Conservation (phyloP, 83 land plant genomes). For the Diphasiastrum complanatum region DNA sequence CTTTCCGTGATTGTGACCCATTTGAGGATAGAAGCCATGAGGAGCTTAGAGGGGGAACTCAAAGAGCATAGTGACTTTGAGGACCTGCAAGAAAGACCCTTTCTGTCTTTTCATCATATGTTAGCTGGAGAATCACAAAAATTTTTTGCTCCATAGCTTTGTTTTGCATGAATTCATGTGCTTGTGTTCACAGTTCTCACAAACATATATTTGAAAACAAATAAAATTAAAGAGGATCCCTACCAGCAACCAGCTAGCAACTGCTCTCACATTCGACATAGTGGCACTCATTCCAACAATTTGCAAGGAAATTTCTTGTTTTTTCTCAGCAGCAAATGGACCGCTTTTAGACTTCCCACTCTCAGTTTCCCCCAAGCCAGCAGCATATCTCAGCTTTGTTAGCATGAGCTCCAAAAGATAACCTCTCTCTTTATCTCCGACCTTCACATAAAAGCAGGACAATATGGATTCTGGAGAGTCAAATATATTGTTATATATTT, state of each 20-base stretch:
- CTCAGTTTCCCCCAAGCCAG: constrained; percentile 63
- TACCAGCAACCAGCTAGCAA: constrained; percentile 94
- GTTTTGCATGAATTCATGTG: background rate
- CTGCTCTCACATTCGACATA: constrained; percentile 90
- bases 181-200: too few relatives aligned
- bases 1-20: too few relatives aligned
- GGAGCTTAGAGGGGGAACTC: too few relatives aligned
- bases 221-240: background rate
- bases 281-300: constrained; percentile 99
- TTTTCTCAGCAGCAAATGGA: constrained; percentile 40
- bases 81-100: too few relatives aligned
- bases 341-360: constrained; percentile 42
- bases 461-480: too few relatives aligned
- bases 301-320: constrained; percentile 51
- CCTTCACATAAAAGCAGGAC: too few relatives aligned
- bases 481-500: too few relatives aligned
- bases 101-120: too few relatives aligned
- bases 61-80: too few relatives aligned
- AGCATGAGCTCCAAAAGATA: constrained; percentile 90
- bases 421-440: constrained; percentile 82
- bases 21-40: too few relatives aligned
- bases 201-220: too few relatives aligned
- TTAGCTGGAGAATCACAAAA: background rate
- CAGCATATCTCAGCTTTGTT: constrained; percentile 93
- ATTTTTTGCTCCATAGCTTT: background rate